Evolutionary conservation across 805 yeast genomes (phyloP).

Genomic region (Lipomyces spencermartinsiae): DNA sequence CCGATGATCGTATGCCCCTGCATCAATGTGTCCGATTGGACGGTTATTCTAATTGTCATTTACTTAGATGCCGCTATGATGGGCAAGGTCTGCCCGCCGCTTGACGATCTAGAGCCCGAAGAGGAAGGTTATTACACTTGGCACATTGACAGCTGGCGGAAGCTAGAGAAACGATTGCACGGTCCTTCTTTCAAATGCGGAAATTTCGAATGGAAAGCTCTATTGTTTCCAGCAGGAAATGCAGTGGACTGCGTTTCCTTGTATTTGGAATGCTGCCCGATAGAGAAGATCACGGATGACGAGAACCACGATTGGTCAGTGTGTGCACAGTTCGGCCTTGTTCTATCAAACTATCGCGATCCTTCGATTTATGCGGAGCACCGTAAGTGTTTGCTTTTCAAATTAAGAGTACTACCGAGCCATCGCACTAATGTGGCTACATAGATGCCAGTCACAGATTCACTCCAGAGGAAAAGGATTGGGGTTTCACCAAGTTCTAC

Average conservation of each 20-base stretch:
- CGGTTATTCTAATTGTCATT: slow-evolving; percentile 4
- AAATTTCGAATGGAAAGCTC: slow-evolving; percentile 53
- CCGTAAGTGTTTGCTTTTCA: slow-evolving; percentile 36
- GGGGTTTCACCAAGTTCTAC: slow-evolving; percentile 90
- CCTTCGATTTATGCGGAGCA: slow-evolving; percentile 65
- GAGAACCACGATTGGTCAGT: slow-evolving; percentile 66
- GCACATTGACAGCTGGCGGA: slow-evolving; percentile 49
- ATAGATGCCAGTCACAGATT: slow-evolving; percentile 76
- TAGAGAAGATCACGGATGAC: slow-evolving; percentile 46
- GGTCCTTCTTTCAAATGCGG: slow-evolving; percentile 45
- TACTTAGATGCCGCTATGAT: slow-evolving; percentile 29
- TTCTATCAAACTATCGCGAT: slow-evolving; percentile 79
- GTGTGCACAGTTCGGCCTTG: slow-evolving; percentile 91
- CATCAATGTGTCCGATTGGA: not conserved
- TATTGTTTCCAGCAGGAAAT: slow-evolving; percentile 72
- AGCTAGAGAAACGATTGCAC: slow-evolving; percentile 46
- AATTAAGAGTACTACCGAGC: not conserved
- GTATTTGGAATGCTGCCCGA: slow-evolving; percentile 74
- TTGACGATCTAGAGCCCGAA: slow-evolving; percentile 43
- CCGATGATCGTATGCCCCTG: slow-evolving; percentile 24
- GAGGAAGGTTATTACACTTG: slow-evolving; percentile 44
- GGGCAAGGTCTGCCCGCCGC: slow-evolving; percentile 27
- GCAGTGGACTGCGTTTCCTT: slow-evolving; percentile 63
- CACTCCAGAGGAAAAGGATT: slow-evolving; percentile 76
- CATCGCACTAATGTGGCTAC: not conserved